These are phyloP conservation scores for Leccinellum luteum DNA, from an alignment of 768 basidiomycete genomes.

Conservation along the genomic window DNA sequence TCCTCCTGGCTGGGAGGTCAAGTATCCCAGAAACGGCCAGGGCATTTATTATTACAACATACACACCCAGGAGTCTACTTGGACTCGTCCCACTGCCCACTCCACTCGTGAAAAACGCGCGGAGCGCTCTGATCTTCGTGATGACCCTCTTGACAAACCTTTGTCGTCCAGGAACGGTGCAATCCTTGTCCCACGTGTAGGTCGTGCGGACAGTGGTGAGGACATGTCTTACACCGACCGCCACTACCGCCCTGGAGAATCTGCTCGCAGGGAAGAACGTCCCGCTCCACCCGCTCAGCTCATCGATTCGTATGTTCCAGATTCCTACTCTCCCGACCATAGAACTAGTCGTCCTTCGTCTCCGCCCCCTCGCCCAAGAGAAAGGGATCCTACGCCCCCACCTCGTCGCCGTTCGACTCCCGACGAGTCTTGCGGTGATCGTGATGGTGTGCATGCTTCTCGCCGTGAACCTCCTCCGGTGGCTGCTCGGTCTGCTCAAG, in stretches of 20 bases:
- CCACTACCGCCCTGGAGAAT: constrained; percentile 56
- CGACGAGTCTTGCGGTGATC: constrained; percentile 20
- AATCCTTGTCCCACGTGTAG: constrained; percentile 24
- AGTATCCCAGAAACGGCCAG: constrained; percentile 47
- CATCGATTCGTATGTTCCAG: constrained; percentile 29
- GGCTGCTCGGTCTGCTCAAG: constrained; percentile 19
- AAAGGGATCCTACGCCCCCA: constrained; percentile 20
- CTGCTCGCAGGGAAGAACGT: constrained; percentile 29
- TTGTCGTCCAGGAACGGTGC: constrained; percentile 25
- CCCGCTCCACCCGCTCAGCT: constrained; percentile 17
- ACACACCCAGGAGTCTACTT: constrained; percentile 54
- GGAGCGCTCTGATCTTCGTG: constrained; percentile 25
- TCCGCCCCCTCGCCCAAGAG: constrained; percentile 24
- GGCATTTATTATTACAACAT: constrained; percentile 58
- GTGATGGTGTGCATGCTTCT: constrained; percentile 16
- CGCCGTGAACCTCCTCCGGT: constrained; percentile 20
- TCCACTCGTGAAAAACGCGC: constrained; percentile 23
- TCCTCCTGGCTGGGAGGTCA: constrained; percentile 61
- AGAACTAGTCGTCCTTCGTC: constrained; percentile 21
- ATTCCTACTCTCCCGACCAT: constrained; percentile 24
- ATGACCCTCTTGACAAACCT: constrained; percentile 27
- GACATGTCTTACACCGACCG: constrained; percentile 57
- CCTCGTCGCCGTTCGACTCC: constrained; percentile 26
- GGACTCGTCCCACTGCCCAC: constrained; percentile 49
- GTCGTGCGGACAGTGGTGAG: constrained; percentile 26